Evolutionary conservation across 2,329 filamentous ascomycete genomes (phyloP).

Genomic region (Biscogniauxia sp.): DNA sequence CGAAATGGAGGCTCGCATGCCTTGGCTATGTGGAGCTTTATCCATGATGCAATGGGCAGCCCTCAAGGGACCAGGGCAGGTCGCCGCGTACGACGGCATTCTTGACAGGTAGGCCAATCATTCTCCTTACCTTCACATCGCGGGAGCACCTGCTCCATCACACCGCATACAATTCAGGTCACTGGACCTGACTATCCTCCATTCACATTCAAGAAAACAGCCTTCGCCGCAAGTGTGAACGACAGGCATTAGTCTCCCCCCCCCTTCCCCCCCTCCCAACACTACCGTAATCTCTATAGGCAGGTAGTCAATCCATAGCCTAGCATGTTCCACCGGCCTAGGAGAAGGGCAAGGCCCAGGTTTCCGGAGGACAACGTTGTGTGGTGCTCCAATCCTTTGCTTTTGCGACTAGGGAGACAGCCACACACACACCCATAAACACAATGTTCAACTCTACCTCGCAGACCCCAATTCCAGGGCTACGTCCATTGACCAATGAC

Average conservation of each 20-base stretch:
- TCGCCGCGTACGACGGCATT: slow-evolving; percentile 72
- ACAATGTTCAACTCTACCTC: slow-evolving; percentile 12
- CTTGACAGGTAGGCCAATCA: slow-evolving; percentile 79
- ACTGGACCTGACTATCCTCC: slow-evolving; percentile 42
- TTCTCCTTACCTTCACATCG: slow-evolving; percentile 23
- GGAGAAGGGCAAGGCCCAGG: slow-evolving; percentile 6
- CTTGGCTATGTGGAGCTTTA: slow-evolving; percentile 77
- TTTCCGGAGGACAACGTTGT: slow-evolving; percentile 10
- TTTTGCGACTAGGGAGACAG: slow-evolving; percentile 17
- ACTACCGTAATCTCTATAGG: slow-evolving; percentile 19
- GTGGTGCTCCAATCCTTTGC: slow-evolving; percentile 12
- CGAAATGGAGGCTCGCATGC: slow-evolving; percentile 78
- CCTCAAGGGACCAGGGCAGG: slow-evolving; percentile 69
- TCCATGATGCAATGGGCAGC: slow-evolving; percentile 74
- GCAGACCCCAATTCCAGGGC: slow-evolving; percentile 18
- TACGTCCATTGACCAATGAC: slow-evolving; percentile 39
- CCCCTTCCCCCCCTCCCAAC: slow-evolving; percentile 3
- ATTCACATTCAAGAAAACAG: slow-evolving; percentile 34
- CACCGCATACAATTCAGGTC: slow-evolving; percentile 46
- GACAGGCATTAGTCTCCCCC: slow-evolving; percentile 17
- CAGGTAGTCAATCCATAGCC: slow-evolving; percentile 16
- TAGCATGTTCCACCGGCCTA: slow-evolving; percentile 9
- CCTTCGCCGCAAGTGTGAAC: slow-evolving; percentile 34
- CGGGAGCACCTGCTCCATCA: slow-evolving; percentile 29
- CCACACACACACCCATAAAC: slow-evolving; percentile 11